phyloP scores from a whole-genome alignment of 257 asterid genomes.

The Przewalskia tangutica region DNA sequence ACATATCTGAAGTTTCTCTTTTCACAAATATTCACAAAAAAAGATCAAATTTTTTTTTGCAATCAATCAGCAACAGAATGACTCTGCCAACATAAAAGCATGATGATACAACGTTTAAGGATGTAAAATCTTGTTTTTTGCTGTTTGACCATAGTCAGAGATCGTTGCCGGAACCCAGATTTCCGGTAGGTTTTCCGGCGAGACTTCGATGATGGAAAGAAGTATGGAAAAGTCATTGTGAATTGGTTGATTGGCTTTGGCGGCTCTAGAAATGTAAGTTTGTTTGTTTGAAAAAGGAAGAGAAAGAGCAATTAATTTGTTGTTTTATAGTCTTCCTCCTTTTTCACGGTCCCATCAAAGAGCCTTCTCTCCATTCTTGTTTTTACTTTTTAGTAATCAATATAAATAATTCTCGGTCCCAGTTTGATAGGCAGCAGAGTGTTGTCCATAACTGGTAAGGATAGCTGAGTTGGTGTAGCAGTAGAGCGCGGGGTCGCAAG shows the following conservation, averaged over 20 bases:
- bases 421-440: no score
- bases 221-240: not conserved
- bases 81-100: slow-evolving; percentile 35
- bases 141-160: slow-evolving; percentile 21
- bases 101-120: slow-evolving; percentile 30
- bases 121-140: slow-evolving; percentile 34
- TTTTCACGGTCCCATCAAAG: not conserved
- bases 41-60: not conserved
- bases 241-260: not conserved
- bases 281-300: not conserved
- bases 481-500: no score
- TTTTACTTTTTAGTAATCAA: not conserved
- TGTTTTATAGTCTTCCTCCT: not conserved
- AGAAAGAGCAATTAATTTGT: not conserved
- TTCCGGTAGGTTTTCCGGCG: slow-evolving; percentile 14
- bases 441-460: no score
- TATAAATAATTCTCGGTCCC: no score
- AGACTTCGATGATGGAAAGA: slow-evolving; percentile 3
- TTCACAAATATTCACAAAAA: not conserved
- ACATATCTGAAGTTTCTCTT: not conserved
- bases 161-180: slow-evolving; percentile 18
- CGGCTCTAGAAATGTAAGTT: not conserved
- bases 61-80: slow-evolving; percentile 18
- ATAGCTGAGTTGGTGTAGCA: no score
- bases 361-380: not conserved